These are phyloP conservation scores for Mortierella antarctica DNA, from an alignment of 192 early-diverging fungal species.

Conservation along the genomic window DNA sequence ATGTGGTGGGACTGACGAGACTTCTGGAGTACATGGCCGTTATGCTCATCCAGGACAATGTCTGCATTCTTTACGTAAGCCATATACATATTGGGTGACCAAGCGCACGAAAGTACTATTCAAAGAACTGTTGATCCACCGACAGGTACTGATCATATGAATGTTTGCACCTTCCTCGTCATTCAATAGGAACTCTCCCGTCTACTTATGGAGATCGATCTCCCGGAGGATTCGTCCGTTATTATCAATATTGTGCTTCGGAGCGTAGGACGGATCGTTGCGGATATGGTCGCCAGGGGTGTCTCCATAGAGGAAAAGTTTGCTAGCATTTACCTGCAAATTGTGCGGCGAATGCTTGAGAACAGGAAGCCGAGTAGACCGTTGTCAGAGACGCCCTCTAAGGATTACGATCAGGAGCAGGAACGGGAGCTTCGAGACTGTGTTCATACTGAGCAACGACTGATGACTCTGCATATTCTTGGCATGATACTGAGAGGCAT, in stretches of 20 bases:
- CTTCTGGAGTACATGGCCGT: constrained; percentile 50
- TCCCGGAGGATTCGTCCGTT: constrained; percentile 37
- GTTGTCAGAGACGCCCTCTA: too few species aligned
- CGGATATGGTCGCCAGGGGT: constrained; percentile 46
- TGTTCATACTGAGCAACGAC: constrained; percentile 50
- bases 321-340: constrained; percentile 51
- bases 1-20: constrained; percentile 45
- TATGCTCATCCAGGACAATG: constrained; percentile 50
- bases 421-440: constrained; percentile 46
- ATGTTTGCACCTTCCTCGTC: not conserved
- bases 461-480: constrained; percentile 45
- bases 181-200: constrained; percentile 45
- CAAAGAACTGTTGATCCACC: not conserved
- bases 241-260: constrained; percentile 54
- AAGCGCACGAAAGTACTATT: not conserved
- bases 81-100: not conserved
- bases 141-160: not conserved
- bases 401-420: constrained; percentile 3
- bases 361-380: constrained; percentile 5
- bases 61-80: constrained; percentile 50
- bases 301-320: constrained; percentile 45
- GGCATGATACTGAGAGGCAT: constrained; percentile 49
- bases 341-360: constrained; percentile 45
- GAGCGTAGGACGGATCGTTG: constrained; percentile 37
- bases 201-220: constrained; percentile 47